These are phyloP conservation scores for Beta macrorhiza DNA, from an alignment of 179 eudicot species.

Conservation along the genomic window DNA sequence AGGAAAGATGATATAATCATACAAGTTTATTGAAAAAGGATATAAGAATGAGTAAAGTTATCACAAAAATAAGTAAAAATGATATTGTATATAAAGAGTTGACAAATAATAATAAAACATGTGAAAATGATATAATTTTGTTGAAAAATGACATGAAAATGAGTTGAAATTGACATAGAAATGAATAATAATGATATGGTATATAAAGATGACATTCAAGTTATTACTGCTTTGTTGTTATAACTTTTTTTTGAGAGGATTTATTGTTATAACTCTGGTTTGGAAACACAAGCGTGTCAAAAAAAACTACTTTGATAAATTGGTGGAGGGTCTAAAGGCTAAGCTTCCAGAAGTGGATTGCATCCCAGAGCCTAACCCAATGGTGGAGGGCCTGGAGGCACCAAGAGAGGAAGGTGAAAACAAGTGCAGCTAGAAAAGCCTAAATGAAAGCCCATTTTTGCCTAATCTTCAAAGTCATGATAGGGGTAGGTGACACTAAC, in stretches of 20 bases:
- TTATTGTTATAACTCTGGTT: not conserved
- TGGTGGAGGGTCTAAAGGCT: slow-evolving; percentile 5
- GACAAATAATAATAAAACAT: too few species aligned
- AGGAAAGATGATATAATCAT: too few species aligned
- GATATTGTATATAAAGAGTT: too few species aligned
- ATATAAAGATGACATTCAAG: too few species aligned
- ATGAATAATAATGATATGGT: too few species aligned
- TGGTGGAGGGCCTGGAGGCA: not conserved
- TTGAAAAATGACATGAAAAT: too few species aligned
- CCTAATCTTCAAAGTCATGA: not conserved
- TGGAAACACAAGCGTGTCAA: slow-evolving; percentile 8
- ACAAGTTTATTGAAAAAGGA: too few species aligned
- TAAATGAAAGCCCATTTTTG: not conserved
- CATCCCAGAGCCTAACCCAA: slow-evolving; percentile 3
- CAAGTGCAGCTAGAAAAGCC: not conserved
- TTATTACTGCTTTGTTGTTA: not conserved
- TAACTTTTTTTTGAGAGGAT: not conserved
- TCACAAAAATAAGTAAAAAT: too few species aligned
- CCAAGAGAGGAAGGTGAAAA: not conserved
- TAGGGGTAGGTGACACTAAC: not conserved
- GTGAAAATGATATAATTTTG: too few species aligned
- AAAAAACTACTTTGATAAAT: slow-evolving; percentile 3
- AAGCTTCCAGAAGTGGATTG: slow-evolving; percentile 14
- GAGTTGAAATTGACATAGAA: too few species aligned
- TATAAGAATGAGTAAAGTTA: too few species aligned